Evolutionary conservation across 2,329 filamentous ascomycete genomes (phyloP), one percentile per base, ranked within the genome.

Genomic region (Sclerotiophoma versabilis): DNA sequence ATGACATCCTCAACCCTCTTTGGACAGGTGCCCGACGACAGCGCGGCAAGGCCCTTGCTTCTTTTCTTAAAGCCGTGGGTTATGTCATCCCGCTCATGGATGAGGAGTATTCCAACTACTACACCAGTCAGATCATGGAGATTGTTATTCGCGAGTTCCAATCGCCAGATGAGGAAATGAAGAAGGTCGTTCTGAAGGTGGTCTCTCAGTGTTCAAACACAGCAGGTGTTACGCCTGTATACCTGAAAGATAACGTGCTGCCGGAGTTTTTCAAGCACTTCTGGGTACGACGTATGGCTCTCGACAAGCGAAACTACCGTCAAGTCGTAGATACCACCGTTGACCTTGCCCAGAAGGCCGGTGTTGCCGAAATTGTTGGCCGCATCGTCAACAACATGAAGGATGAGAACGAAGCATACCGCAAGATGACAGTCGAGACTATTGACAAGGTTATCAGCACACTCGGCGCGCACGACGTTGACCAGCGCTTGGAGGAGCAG

Each of bases 61-160:
- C 92, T 12, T 99, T 97, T 77, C 81, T 99, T 58, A 99, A 99
- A 79, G 95, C 95, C 39, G 93, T 99, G 36, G 95, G 95, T 22
- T 98, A 95, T 75, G 96, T 99, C 71, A 98, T 99, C 59, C 95
- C 95, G 4, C 84, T 99, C 46, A 99, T 99, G 95, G 95, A 99
- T 78, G 95, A 99, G 77, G 95, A 99, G 72, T 98, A 97, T 75
- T 93, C 95, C 77, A 98, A 97, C 74, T 99, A 99, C 79, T 99
- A 99, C 72, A 98, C 95, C 8, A 91, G 88, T 64, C 93, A 99
- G 76, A 97, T 99, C 69, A 98, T 99, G 93, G 95, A 98, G 76
- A 98, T 98, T 68, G 80, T 99, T 12, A 85, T 98, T 25, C 87
- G 95, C 68, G 95, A 99, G 73, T 99, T 99, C 70, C 90, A 92